These are phyloP conservation scores for Hysterangium stoloniferum DNA, from an alignment of 768 basidiomycete genomes.

Conservation along the genomic window DNA sequence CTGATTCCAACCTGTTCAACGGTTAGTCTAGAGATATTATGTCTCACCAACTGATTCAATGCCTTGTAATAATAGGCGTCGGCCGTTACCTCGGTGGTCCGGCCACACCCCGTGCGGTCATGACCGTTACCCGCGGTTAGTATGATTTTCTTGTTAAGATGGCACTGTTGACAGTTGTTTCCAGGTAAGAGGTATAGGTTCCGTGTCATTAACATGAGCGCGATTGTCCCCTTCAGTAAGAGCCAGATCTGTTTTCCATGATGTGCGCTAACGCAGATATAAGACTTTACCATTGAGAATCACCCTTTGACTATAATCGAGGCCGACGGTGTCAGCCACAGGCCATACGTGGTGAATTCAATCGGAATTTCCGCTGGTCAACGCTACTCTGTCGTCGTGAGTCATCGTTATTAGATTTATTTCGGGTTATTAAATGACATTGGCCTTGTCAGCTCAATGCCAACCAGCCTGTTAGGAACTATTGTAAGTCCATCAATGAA, in stretches of 20 bases:
- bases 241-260: too few species aligned
- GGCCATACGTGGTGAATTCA: slow-evolving; percentile 30
- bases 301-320: slow-evolving; percentile 37
- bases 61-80: slow-evolving; percentile 9
- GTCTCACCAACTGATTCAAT: not conserved
- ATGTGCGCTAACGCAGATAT: too few species aligned
- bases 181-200: slow-evolving; percentile 10
- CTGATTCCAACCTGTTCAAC: slow-evolving; percentile 31
- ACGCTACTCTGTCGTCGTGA: slow-evolving; percentile 31
- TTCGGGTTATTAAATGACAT: too few species aligned
- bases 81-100: slow-evolving; percentile 32
- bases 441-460: slow-evolving; percentile 29
- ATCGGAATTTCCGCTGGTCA: slow-evolving; percentile 31
- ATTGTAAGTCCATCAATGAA: too few species aligned
- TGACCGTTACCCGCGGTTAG: slow-evolving; percentile 26
- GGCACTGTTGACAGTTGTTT: not conserved
- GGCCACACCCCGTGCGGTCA: slow-evolving; percentile 26
- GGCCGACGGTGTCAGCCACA: slow-evolving; percentile 32
- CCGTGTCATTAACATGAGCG: slow-evolving; percentile 10
- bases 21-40: slow-evolving; percentile 16
- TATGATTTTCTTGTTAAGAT: not conserved
- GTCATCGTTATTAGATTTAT: too few species aligned
- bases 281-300: slow-evolving; percentile 40
- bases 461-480: slow-evolving; percentile 35
- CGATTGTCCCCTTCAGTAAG: slow-evolving; percentile 18